A percentile compares a stretch with the other conserved stretches of the same genome.
These are phyloP conservation scores for Stagonosporopsis cucurbitacearum DNA, from an alignment of 2,329 filamentous ascomycete species.

Conservation along the genomic window DNA sequence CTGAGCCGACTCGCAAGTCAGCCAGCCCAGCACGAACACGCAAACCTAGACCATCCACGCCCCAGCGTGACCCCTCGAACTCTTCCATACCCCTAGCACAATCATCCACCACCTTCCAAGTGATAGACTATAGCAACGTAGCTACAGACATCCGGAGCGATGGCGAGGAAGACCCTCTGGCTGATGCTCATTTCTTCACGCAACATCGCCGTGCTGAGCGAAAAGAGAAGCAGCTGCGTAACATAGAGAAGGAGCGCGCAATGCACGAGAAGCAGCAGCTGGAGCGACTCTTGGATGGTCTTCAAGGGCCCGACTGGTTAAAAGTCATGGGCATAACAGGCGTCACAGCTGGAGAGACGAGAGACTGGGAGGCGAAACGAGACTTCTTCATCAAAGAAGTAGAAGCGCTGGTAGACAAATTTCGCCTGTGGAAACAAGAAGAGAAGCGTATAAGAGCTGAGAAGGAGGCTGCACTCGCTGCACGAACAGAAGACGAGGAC, in stretches of 20 bases:
- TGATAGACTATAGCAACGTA: constrained; percentile 53
- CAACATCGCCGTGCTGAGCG: constrained; percentile 67
- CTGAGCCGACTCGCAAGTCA: constrained; percentile 30
- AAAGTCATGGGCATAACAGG: constrained; percentile 88
- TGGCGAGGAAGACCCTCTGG: constrained; percentile 59
- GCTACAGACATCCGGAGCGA: constrained; percentile 44
- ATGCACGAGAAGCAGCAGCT: constrained; percentile 71
- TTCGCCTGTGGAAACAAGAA: constrained; percentile 84
- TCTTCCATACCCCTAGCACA: constrained; percentile 25
- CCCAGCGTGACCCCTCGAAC: constrained; percentile 23
- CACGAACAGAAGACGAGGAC: constrained; percentile 56
- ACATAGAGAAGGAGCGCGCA: constrained; percentile 70
- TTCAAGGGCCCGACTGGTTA: constrained; percentile 92
- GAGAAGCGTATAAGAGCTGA: constrained; percentile 83
- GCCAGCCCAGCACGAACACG: constrained; percentile 34
- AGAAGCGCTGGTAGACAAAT: constrained; percentile 82
- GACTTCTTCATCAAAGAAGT: constrained; percentile 86
- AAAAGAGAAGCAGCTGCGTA: constrained; percentile 71
- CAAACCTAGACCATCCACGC: constrained; percentile 30
- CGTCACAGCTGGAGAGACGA: constrained; percentile 84
- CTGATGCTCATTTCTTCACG: constrained; percentile 62
- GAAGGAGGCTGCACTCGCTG: constrained; percentile 68
- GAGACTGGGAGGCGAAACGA: constrained; percentile 83
- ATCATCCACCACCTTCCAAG: constrained; percentile 43
- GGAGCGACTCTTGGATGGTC: constrained; percentile 75